Evolutionary conservation across 2,329 filamentous ascomycete species (phyloP), one percentile per base, ranked within the genome.

Genomic region (Claviceps africana): DNA sequence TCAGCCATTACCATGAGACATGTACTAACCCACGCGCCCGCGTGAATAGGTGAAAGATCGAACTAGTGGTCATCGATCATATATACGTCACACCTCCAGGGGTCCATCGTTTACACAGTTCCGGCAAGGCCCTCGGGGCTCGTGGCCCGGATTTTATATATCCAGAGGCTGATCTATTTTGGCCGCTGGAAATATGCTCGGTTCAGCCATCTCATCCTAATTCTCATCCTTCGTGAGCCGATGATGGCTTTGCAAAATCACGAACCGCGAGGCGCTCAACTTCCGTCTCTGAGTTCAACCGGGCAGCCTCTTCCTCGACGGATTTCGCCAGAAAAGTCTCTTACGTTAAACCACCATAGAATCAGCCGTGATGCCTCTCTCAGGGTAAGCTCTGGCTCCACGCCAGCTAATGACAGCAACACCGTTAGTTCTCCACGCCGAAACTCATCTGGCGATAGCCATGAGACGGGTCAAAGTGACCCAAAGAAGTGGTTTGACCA

Each of bases 401-500:
- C 47, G 11, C 58, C 57, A 19, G 53, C 56, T 4, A 56, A 58
- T 2, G 50, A 55, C 9, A 56, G 50, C 30, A 58, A 56, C 1
- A 44, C 48, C 3, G 54, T 59, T 9, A 59, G 56, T 1, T 59
- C 63, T 1, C 58, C 65, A 11, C 58, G 62, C 4, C 62, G 65
- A 22, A 66, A 74, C 33, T 78, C 74, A 0, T 77, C 76, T 0
- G 72, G 66, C 13, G 73, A 75, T 13, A 79, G 74, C 37, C 67
- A 74, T 46, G 66, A 70, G 22, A 78, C 76, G 0, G 65, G 67
- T 3, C 62, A 68, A 4, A 78, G 73, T 56, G 76, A 79, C 50
- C 69, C 75, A 0, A 74, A 69, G 37, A 70, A 65, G 37, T 81
- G 77, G 77, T 80, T 79, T 52, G 71, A 79, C 37, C 66, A 64